Evolutionary conservation across 2,329 filamentous ascomycete species (phyloP), one percentile per base, ranked within the genome.

Genomic region (Aspergillus sp.): DNA sequence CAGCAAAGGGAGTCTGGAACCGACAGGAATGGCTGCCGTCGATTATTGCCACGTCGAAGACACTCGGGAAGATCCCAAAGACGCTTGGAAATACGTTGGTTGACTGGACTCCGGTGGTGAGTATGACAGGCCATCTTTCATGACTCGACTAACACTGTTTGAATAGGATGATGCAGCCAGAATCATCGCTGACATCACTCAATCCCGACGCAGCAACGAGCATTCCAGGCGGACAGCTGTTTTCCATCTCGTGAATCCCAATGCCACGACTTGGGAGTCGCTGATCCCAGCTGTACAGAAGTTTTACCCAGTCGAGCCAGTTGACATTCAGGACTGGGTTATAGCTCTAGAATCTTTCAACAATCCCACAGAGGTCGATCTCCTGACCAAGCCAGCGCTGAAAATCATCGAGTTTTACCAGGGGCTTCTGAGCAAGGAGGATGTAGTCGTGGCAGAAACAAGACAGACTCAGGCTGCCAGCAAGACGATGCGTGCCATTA

Each of bases 21-120:
- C 64, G 60, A 19, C 69, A 77, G 6, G 80, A 83, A 49, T 82
- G 77, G 74, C 58, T 83, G 2, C 80, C 80, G 0, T 62, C 59
- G 6, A 65, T 75, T 2, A 74, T 35, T 2, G 33, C 33, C 33
- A 35, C 33, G n/a, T 35, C 33, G n/a, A 35, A 35, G 12, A 9
- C n/a, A n/a, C 11, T 35, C 7, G 12, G 12, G 11, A 35, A 35
- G 12, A 19, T 35, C 11, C 33, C 33, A 8, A 19, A 13, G 19
- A 19, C 19, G 19, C 19, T 19, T 4, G 19, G 19, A 19, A 19
- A n/a, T 4, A 19, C 13, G 33, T n/a, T 8, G 13, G 13, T 19
- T 13, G 33, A 35, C 26, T 12, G 33, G 33, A 44, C 52, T 1
- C 52, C 52, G 11, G 53, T 56, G 40, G 52, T 56, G 47, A 46